These are phyloP conservation scores for Exophiala xenobiotica DNA, from an alignment of 2,329 filamentous ascomycete genomes.

Conservation along the genomic window DNA sequence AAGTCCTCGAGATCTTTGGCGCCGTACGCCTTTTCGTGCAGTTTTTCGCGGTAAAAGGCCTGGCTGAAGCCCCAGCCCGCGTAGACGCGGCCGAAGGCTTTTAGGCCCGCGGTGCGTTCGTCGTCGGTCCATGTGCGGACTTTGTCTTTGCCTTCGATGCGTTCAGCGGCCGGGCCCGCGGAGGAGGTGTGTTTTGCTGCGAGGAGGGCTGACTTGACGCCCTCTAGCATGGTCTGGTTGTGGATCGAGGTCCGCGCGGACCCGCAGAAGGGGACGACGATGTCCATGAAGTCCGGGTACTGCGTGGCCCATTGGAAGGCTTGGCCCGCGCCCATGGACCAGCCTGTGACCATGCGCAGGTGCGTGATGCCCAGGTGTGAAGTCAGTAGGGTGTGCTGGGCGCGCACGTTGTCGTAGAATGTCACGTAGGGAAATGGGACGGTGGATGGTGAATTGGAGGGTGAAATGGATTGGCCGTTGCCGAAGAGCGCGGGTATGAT, in stretches of 20 bases:
- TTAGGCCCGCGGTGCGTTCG: constrained; percentile 59
- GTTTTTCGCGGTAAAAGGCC: constrained; percentile 69
- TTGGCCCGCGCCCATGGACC: constrained; percentile 70
- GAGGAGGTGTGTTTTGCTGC: constrained; percentile 57
- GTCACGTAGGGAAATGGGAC: constrained; percentile 62
- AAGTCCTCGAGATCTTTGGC: constrained; percentile 71
- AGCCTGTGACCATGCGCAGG: constrained; percentile 63
- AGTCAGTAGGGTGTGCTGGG: constrained; percentile 66
- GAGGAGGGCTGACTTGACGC: constrained; percentile 61
- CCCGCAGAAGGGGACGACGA: constrained; percentile 66
- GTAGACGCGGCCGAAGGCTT: constrained; percentile 72
- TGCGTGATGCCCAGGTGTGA: constrained; percentile 61
- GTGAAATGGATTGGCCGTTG: constrained; percentile 67
- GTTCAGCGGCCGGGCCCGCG: constrained; percentile 51
- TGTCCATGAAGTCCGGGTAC: constrained; percentile 65
- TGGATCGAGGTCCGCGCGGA: constrained; percentile 64
- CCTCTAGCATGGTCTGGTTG: constrained; percentile 67
- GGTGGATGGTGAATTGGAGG: constrained; percentile 59
- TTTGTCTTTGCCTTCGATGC: constrained; percentile 38
- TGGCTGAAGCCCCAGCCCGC: constrained; percentile 79
- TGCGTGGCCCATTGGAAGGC: constrained; percentile 64
- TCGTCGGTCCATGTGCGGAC: constrained; percentile 51
- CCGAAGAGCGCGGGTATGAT: constrained; percentile 68
- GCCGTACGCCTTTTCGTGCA: constrained; percentile 65
- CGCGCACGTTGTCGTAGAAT: constrained; percentile 68